phyloP scores from a whole-genome alignment of 1,284 basidiomycete species.

The Tilletia indica region DNA sequence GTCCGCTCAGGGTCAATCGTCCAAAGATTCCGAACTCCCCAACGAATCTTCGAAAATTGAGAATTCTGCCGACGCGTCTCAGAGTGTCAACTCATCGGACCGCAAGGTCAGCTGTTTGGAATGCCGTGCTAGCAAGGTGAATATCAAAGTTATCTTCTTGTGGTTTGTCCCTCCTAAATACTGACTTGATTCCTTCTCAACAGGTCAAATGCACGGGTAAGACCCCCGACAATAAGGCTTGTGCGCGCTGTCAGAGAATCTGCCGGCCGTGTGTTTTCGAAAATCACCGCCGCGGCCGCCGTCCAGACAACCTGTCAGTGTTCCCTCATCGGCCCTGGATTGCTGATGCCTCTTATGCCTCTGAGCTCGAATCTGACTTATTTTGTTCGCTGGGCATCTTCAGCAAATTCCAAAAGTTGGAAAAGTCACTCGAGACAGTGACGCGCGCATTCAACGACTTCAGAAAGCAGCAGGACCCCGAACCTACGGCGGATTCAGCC shows the following conservation, averaged over 20 bases:
- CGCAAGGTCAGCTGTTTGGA: slow-evolving; percentile 15
- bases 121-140: slow-evolving; percentile 15
- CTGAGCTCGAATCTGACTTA: not conserved
- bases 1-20: no score
- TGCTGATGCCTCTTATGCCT: no score
- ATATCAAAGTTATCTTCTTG: not conserved
- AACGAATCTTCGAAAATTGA: no score
- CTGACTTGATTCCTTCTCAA: not conserved
- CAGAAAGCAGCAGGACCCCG: not conserved
- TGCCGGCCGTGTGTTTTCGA: not conserved
- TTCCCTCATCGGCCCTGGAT: not conserved
- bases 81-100: not conserved
- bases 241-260: slow-evolving; percentile 15
- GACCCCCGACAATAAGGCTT: not conserved
- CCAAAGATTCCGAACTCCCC: no score
- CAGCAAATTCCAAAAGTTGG: slow-evolving; percentile 15
- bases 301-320: slow-evolving; percentile 8
- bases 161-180: no score
- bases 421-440: slow-evolving; percentile 6
- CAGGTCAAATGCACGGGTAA: slow-evolving; percentile 14
- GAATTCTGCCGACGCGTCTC: not conserved
- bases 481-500: not conserved
- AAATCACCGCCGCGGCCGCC: slow-evolving; percentile 1
- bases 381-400: not conserved
- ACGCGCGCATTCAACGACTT: slow-evolving; percentile 9